Evolutionary conservation across 2,329 filamentous ascomycete genomes (phyloP), one percentile per base, ranked within the genome.

Genomic region (Sphaceloma murrayae): DNA sequence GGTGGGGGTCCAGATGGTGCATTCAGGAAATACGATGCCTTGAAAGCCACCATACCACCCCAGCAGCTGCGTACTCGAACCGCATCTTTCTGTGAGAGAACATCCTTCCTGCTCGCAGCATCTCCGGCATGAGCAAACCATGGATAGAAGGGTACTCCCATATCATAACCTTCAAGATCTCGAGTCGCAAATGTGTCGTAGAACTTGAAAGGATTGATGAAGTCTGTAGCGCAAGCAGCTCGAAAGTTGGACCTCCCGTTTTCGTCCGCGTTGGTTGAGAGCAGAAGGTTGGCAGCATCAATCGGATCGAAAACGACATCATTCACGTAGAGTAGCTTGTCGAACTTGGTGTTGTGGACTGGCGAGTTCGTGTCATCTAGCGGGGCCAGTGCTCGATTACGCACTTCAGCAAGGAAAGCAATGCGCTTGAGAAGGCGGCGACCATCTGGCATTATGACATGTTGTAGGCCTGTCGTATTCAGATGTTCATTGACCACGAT

Each of bases 131-230:
- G 62, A 3, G 74, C 70, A 59, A 83, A 82, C 63, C 78, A 82
- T 0, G 82, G 82, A 59, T 75, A 87, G 48, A 80, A 74, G 1
- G 78, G 74, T 30, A 82, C 67, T 3, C 81, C 73, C 24, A 76
- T 70, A 19, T 72, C 72, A 52, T 74, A 73, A 1, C 81, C 80
- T 47, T 82, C 72, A 2, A 67, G 63, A 53, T 86, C 82, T 10
- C 82, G 70, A 14, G 79, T 75, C 1, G 81, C 82, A 58, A 83
- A 86, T 0, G 80, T 77, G 58, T 87, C 83, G 59, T 87, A 86
- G 57, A 78, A 83, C 30, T 74, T 68, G 50, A 81, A 75, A 0
- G 80, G 76, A 45, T 74, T 72, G 49, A 77, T 74, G 54, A 79
- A 85, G 62, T 87, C 82, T 26, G 84, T 63, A 0, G 79, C 79